Base-by-base conservation (phyloP, 768 basidiomycete species). In the Nevesoporus exiguus region DNA sequence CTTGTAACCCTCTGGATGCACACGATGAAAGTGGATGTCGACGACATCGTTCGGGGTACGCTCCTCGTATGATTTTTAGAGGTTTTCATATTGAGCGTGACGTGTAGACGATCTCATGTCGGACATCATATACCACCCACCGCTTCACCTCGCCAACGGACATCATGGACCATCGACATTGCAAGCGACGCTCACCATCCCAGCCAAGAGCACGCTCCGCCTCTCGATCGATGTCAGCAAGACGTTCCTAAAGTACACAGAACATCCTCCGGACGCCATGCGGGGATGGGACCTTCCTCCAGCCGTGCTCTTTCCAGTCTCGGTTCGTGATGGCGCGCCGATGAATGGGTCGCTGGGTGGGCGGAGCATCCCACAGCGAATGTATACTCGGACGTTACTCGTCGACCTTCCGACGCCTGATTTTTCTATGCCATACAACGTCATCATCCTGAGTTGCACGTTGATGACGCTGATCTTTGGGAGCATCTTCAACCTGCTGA, bases 351-450 rank as follows among this genome's bases (percentile, higher is more conserved):
- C 56, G 9, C 29, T 21, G 33, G 24, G 14, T 0, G 39, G 10
- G 7, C 36, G 17, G 13, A 57, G 46, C 22, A 60, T 69, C 44
- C 67, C 49, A 3, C 41, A 54, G 37, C 63, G 86, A 42, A 79
- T 97, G 43, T 96, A 96, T 70, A 93, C 92, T 2, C 77, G 83
- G 0, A 80, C 86, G 9, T 77, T 96, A 24, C 82, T 98, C 34
- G 83, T 95, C 42, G 93, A 95, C 69, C 80, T 97, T n/a, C 88
- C 96, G n/a, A 93, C 93, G 33, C 97, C 96, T 0, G 97, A 98
- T 70, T 98, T 98, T 69, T 94, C 91, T 70, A 98, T 98, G 97
- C 97, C 97, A 1, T 98, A 98, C 75, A 99, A 98, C 73, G 96
- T 98, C 44, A 98, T 98, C 71, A 98, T 98, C 64, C 88, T 98